A percentile compares a stretch with the other conserved stretches of the same genome.
phyloP scores from a whole-genome alignment of 768 basidiomycete species.

The Baorangia bicolor region DNA sequence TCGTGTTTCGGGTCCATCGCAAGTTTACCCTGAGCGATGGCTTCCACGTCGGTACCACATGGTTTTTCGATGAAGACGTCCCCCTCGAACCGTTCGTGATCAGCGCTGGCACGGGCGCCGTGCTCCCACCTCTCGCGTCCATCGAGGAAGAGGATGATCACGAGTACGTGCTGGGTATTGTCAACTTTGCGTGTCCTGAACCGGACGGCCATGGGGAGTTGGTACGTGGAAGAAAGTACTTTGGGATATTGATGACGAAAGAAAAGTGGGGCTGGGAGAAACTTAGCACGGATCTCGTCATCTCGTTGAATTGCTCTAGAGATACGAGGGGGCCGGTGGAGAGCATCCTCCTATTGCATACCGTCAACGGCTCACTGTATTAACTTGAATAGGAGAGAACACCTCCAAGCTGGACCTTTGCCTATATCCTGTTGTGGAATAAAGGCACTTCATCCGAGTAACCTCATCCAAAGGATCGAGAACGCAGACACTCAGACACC shows the following conservation, averaged over 20 bases:
- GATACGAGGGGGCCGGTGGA: neutral
- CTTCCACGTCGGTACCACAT: constrained; percentile 6
- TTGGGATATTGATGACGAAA: constrained; percentile 7
- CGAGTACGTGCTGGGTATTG: constrained; percentile 4
- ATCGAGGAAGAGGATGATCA: neutral
- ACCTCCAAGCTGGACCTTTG: too few relatives aligned
- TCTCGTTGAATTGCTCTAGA: neutral
- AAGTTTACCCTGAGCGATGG: neutral
- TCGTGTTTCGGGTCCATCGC: constrained; percentile 7
- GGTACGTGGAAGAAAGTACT: neutral
- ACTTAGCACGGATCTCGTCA: constrained; percentile 2
- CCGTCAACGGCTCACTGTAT: neutral
- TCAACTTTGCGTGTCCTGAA: constrained; percentile 1
- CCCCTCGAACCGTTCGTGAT: constrained; percentile 3
- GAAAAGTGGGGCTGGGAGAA: constrained; percentile 11
- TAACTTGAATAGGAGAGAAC: neutral
- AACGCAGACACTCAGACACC: too few relatives aligned
- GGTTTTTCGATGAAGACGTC: neutral
- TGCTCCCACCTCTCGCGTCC: neutral
- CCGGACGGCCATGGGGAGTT: neutral
- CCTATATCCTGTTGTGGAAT: too few relatives aligned
- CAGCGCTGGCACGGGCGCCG: constrained; percentile 4
- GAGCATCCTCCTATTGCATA: constrained; percentile 1
- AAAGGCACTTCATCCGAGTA: too few relatives aligned
- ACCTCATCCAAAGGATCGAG: too few relatives aligned